Evolutionary conservation across 2,329 filamentous ascomycete species (phyloP).

Genomic region (Penicillium paneum): DNA sequence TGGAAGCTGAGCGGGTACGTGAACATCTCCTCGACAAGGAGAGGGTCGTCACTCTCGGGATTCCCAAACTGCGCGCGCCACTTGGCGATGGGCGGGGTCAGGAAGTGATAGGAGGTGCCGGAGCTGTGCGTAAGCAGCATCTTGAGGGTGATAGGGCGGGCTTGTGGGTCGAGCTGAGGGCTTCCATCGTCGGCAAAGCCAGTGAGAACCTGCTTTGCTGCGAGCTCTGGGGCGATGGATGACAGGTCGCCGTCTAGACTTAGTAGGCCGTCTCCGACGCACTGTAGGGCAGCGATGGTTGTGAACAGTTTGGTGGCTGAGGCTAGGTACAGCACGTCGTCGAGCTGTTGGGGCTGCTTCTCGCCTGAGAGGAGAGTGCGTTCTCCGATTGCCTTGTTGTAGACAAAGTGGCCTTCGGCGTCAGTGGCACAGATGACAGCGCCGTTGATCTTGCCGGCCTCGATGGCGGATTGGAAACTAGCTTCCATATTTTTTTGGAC

Average conservation of each 20-base stretch:
- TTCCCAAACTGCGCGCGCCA: conserved; percentile 36
- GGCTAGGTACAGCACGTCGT: conserved; percentile 23
- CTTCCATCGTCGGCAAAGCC: conserved; percentile 47
- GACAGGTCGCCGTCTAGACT: conserved; percentile 48
- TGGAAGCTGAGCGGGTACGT: conserved; percentile 49
- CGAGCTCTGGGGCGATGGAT: conserved; percentile 49
- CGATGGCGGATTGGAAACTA: conserved; percentile 41
- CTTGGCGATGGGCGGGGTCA: conserved; percentile 35
- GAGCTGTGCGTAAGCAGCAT: conserved; percentile 54
- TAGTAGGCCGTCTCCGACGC: conserved; percentile 53
- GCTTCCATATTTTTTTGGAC: conserved; percentile 34
- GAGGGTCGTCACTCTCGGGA: conserved; percentile 10
- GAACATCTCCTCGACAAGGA: conserved; percentile 45
- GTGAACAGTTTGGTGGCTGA: conserved; percentile 48
- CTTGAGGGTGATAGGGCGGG: conserved; percentile 47
- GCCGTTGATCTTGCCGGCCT: conserved; percentile 46
- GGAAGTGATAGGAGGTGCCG: conserved; percentile 48
- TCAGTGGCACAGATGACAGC: conserved; percentile 45
- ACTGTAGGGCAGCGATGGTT: conserved; percentile 53
- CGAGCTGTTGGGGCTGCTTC: conserved; percentile 35
- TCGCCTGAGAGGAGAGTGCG: conserved; percentile 44
- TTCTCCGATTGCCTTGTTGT: conserved; percentile 41
- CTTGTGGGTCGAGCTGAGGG: conserved; percentile 35
- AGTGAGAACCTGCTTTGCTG: conserved; percentile 47
- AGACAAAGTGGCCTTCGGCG: conserved; percentile 39